Evolutionary conservation across 2,329 filamentous ascomycete species (phyloP), one percentile per base, ranked within the genome.

Genomic region (Stemphylium lycopersici): DNA sequence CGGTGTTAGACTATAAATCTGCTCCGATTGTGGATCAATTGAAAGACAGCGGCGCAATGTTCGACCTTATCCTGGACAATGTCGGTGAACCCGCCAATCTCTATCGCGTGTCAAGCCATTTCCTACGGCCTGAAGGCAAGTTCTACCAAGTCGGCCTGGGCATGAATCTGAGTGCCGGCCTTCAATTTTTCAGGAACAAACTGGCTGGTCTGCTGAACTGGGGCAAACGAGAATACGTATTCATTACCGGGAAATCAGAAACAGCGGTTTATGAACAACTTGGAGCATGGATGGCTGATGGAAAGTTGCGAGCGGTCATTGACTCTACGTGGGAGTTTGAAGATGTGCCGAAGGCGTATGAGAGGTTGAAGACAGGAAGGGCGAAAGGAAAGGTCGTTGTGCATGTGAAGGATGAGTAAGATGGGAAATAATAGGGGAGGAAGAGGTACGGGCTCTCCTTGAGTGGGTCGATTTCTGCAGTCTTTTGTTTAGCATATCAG

Each of bases 321-420:
- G 85, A 87, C 61, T 75, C 80, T 52, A 74, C 74, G 3, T 85
- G 80, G 63, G 69, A 75, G 13, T 82, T 85, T 60, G 80, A 83
- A 34, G 78, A 87, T 41, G 79, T 77, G 1, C 77, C 78, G 1
- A 78, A 81, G 65, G 86, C 84, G 1, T 85, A 83, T 68, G 77
- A 80, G 65, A 83, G 78, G 65, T 62, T 87, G 61, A 84, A 81
- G 70, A 80, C 73, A 0, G 81, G 81, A 0, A 77, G 80, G 37
- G 77, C 80, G 1, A 79, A 71, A 48, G 86, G 86, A 0, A 88
- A 88, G 72, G 69, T 88, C 55, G 76, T 88, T 11, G 66, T 77
- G 20, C 58, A 61, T 32, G 56, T 64, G 3, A 52, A 52, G 16
- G 16, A 32, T 2, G 22, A 31, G 5, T 48, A 16, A 48, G 36